A percentile compares a stretch with the other conserved stretches of the same genome.
Conservation (phyloP, 192 early-diverging fungal species). For the Phycomyces blakesleeanus region DNA sequence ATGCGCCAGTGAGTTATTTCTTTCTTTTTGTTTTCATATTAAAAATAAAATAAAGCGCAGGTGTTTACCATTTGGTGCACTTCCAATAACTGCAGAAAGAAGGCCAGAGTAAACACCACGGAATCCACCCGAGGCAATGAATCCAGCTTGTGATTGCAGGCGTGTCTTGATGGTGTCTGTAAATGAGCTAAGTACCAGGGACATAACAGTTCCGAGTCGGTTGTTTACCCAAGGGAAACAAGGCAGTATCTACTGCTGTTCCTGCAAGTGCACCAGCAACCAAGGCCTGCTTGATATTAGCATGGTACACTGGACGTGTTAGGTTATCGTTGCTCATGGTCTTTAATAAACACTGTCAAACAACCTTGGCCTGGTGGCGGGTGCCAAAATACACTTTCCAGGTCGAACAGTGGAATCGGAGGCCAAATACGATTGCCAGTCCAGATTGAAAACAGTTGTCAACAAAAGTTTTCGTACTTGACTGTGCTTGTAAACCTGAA, state of each 20-base stretch:
- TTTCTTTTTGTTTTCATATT: no score
- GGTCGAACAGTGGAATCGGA: no score
- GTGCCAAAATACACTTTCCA: not conserved
- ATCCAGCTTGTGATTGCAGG: conserved; percentile 82
- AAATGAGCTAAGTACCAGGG: not conserved
- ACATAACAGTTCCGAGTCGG: not conserved
- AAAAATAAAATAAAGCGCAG: no score
- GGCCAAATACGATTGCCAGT: no score
- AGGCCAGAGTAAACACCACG: conserved; percentile 88
- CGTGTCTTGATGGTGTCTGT: conserved; percentile 95
- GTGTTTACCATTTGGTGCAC: conserved; percentile 74
- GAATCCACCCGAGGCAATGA: conserved; percentile 82
- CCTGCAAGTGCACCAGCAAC: conserved; percentile 86
- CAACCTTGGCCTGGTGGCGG: not conserved
- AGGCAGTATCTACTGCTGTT: conserved; percentile 85
- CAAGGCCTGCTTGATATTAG: conserved; percentile 49
- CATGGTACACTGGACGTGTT: conserved; percentile 21
- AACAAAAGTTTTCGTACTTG: no score
- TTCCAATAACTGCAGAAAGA: conserved; percentile 87
- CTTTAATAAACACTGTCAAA: not conserved
- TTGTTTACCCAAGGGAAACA: conserved; percentile 73
- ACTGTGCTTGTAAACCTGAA: no score
- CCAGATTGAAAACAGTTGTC: not conserved
- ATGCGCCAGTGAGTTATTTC: no score
- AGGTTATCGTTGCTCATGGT: conserved; percentile 16